These are phyloP conservation scores for Stephanodiscus triporus DNA, from an alignment of 108 stramenopile species.

Conservation along the genomic window DNA sequence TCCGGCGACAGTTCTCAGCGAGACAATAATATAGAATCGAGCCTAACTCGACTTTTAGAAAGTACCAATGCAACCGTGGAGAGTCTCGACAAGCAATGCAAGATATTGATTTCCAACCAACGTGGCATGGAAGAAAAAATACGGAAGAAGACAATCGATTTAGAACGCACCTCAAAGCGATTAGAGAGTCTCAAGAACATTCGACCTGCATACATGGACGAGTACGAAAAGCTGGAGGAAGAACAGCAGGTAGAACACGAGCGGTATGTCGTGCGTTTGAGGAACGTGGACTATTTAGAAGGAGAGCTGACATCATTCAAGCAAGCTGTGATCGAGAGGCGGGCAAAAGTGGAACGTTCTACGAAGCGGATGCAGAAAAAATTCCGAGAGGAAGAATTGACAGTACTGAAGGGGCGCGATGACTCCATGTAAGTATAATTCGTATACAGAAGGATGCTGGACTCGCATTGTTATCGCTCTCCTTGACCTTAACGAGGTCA, in stretches of 20 bases:
- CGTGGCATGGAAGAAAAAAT: constrained; percentile 41
- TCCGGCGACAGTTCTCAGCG: constrained; percentile 1
- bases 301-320: constrained; percentile 61
- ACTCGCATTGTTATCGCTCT: not conserved
- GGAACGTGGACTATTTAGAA: constrained; percentile 85
- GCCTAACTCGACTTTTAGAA: constrained; percentile 23
- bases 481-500: not conserved
- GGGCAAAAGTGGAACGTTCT: constrained; percentile 56
- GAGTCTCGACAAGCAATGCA: constrained; percentile 30
- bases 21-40: constrained; percentile 13
- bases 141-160: constrained; percentile 42
- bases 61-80: constrained; percentile 27
- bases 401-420: constrained; percentile 27
- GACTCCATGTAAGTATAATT: constrained; percentile 10
- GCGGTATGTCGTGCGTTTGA: constrained; percentile 57
- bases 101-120: constrained; percentile 34
- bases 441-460: not conserved
- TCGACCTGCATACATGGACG: constrained; percentile 83
- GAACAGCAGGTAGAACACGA: constrained; percentile 86
- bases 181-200: constrained; percentile 59
- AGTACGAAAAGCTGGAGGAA: constrained; percentile 83
- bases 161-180: constrained; percentile 43
- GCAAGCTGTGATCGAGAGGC: constrained; percentile 46
- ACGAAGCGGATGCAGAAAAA: constrained; percentile 64
- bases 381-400: constrained; percentile 58